These are phyloP conservation scores for Mortierella sp. DNA, from an alignment of 371 early-diverging fungal species.

Conservation along the genomic window DNA sequence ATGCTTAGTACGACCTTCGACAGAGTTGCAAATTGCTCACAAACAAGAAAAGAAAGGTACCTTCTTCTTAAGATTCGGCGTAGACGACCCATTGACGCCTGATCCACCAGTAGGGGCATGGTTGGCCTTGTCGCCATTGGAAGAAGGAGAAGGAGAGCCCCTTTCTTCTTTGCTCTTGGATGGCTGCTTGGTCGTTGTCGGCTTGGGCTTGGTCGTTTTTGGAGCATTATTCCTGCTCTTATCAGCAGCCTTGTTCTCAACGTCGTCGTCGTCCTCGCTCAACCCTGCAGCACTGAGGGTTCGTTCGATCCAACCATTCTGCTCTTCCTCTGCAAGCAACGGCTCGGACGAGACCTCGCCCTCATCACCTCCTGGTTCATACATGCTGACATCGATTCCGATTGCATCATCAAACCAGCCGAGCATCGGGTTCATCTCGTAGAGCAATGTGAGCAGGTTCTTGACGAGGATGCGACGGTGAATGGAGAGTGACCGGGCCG, in stretches of 20 bases:
- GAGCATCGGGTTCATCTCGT: conserved; percentile 33
- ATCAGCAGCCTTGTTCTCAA: neutral
- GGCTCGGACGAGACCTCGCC: neutral
- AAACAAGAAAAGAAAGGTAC: conserved; percentile 2
- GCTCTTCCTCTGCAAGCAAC: conserved; percentile 15
- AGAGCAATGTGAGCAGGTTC: conserved; percentile 36
- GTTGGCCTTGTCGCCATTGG: neutral
- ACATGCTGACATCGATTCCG: conserved; percentile 5
- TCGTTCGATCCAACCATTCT: conserved; percentile 31
- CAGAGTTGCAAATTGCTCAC: neutral
- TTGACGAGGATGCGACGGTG: conserved; percentile 42
- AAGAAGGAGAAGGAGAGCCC: neutral
- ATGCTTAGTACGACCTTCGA: neutral
- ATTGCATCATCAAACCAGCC: conserved; percentile 28
- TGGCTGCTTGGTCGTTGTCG: neutral
- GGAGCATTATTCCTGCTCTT: neutral
- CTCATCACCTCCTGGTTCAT: neutral
- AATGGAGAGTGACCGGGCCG: conserved; percentile 35
- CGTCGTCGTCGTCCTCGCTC: neutral
- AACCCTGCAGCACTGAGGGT: conserved; percentile 20
- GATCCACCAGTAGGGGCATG: neutral
- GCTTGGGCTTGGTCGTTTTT: neutral
- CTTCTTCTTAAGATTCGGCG: conserved; percentile 5
- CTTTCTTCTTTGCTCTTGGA: neutral
- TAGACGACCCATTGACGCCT: neutral